phyloP scores from a whole-genome alignment of 202 grass and related monocot species.

The Zoysia matrella region DNA sequence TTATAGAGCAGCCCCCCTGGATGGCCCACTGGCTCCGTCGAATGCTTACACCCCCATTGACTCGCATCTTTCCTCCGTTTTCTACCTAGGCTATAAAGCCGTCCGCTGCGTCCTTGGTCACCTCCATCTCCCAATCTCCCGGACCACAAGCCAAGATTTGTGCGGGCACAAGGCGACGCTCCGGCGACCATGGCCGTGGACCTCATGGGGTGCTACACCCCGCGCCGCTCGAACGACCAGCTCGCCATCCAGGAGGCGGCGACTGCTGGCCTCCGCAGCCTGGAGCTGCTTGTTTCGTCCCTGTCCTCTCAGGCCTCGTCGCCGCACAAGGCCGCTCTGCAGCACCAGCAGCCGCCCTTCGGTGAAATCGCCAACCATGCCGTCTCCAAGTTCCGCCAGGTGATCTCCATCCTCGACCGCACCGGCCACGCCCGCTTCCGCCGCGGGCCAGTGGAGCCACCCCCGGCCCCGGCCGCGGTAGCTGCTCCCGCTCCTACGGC shows the following conservation, averaged over 20 bases:
- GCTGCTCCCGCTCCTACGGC: neutral
- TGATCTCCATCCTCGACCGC: constrained; percentile 87
- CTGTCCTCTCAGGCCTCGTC: constrained; percentile 52
- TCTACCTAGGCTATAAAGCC: constrained; percentile 61
- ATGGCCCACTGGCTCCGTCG: neutral
- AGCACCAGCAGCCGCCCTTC: constrained; percentile 43
- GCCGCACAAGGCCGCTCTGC: constrained; percentile 29
- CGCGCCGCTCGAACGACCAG: constrained; percentile 69
- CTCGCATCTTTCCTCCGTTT: constrained; percentile 45
- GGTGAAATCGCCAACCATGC: constrained; percentile 82
- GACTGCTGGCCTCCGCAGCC: constrained; percentile 63
- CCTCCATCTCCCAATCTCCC: constrained; percentile 29
- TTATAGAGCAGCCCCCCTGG: neutral
- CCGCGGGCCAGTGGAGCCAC: constrained; percentile 50
- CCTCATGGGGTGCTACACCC: constrained; percentile 76
- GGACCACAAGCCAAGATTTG: constrained; percentile 26
- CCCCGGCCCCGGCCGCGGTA: neutral
- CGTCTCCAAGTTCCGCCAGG: constrained; percentile 84
- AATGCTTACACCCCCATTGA: constrained; percentile 51
- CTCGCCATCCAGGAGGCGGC: constrained; percentile 82
- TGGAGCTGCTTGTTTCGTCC: constrained; percentile 77
- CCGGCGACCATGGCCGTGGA: constrained; percentile 68
- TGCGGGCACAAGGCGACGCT: neutral
- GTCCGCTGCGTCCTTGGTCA: neutral
- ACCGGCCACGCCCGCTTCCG: constrained; percentile 12